These are phyloP conservation scores for Phylloboletellus chloephorus DNA, from an alignment of 1,284 basidiomycete genomes.

Conservation along the genomic window DNA sequence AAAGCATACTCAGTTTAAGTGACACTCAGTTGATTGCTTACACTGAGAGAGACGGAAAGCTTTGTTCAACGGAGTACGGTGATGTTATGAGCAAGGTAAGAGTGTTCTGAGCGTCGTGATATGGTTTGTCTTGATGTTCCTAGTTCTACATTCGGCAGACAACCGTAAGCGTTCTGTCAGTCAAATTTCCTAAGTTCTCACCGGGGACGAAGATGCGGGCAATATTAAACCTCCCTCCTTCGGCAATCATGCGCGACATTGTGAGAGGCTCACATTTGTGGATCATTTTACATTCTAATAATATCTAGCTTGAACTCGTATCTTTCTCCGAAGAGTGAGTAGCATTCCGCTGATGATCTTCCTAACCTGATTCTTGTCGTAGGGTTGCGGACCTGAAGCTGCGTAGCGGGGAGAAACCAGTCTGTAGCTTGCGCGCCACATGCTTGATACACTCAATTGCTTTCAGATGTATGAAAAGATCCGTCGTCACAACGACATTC, in stretches of 20 bases:
- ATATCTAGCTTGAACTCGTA: conserved; percentile 56
- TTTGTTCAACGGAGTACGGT: conserved; percentile 66
- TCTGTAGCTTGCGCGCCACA: conserved; percentile 22
- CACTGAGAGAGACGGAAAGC: conserved; percentile 33
- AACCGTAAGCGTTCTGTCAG: conserved; percentile 43
- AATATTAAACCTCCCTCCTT: conserved; percentile 55
- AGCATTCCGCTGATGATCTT: background rate
- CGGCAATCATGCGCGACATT: conserved; percentile 54
- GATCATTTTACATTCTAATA: conserved; percentile 5
- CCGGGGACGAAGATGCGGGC: conserved; percentile 51
- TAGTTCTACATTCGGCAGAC: conserved; percentile 70
- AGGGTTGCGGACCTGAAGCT: conserved; percentile 65
- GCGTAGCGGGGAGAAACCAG: conserved; percentile 66
- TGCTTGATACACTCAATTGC: conserved; percentile 1
- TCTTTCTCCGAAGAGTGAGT: conserved; percentile 63
- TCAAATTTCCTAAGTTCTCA: background rate
- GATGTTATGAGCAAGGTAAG: conserved; percentile 81
- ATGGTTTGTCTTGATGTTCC: conserved; percentile 1
- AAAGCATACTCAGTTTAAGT: conserved; percentile 57
- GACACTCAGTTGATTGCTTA: conserved; percentile 55
- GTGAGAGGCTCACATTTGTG: conserved; percentile 37
- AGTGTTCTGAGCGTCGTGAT: conserved; percentile 6
- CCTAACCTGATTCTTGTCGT: conserved; percentile 6
- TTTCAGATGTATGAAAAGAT: conserved; percentile 59
- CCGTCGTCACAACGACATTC: conserved; percentile 62